A percentile compares a stretch with the other conserved stretches of the same genome.
These are phyloP conservation scores for Cyclotella sp. DNA, from an alignment of 108 stramenopile species.

Conservation along the genomic window DNA sequence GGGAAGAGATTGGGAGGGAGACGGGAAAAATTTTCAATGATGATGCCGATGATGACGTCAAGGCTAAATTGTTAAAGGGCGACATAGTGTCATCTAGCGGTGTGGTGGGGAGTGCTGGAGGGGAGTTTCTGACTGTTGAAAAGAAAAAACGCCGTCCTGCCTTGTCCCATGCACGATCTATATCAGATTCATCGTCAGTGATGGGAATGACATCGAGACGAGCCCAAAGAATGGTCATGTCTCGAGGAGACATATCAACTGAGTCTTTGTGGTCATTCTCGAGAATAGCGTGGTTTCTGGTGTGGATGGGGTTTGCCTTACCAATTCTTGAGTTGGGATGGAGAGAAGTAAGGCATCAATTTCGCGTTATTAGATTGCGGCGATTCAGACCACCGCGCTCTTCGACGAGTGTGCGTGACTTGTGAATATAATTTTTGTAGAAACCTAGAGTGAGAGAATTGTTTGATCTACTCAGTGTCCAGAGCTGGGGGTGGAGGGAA, in stretches of 20 bases:
- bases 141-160: conserved; percentile 20
- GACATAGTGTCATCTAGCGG: background rate
- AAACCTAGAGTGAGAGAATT: no score
- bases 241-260: background rate
- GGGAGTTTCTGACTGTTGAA: background rate
- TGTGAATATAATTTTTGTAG: background rate
- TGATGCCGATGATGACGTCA: conserved; percentile 25
- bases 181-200: background rate
- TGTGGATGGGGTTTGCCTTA: conserved; percentile 22
- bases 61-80: conserved; percentile 8
- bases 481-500: background rate
- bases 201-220: background rate
- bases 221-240: background rate
- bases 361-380: conserved; percentile 4
- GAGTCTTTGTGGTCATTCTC: conserved; percentile 14
- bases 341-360: conserved; percentile 6
- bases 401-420: conserved; percentile 6
- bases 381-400: background rate
- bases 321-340: conserved; percentile 25
- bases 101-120: background rate
- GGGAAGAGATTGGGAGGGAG: conserved; percentile 10
- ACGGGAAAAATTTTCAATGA: conserved; percentile 15
- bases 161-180: conserved; percentile 19
- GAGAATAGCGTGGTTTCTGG: conserved; percentile 2
- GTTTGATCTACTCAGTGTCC: background rate